Evolutionary conservation across 2,329 filamentous ascomycete species (phyloP).

Genomic region (Fusarium chlamydosporum): DNA sequence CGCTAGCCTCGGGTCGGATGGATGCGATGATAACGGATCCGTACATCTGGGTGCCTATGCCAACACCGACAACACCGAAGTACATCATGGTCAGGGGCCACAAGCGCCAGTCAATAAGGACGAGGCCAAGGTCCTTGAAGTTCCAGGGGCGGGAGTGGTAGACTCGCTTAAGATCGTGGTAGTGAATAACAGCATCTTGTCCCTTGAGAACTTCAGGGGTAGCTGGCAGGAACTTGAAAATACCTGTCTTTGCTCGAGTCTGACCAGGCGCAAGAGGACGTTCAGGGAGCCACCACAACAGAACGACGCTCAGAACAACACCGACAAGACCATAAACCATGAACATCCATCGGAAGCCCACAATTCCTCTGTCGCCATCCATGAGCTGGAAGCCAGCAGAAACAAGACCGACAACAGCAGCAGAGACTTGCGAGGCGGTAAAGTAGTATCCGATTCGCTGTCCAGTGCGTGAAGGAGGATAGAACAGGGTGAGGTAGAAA

Average conservation of each 20-base stretch:
- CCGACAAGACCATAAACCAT: constrained; percentile 85
- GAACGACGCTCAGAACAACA: constrained; percentile 76
- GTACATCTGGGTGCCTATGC: constrained; percentile 90
- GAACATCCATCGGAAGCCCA: constrained; percentile 95
- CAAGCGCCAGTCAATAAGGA: constrained; percentile 87
- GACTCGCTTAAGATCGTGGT: constrained; percentile 83
- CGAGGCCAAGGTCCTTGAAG: constrained; percentile 75
- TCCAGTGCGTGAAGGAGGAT: constrained; percentile 86
- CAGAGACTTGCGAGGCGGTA: constrained; percentile 89
- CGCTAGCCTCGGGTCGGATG: constrained; percentile 80
- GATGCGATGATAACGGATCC: constrained; percentile 87
- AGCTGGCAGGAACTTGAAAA: constrained; percentile 75
- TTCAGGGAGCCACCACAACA: constrained; percentile 94
- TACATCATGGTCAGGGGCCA: constrained; percentile 94
- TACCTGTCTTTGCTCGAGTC: constrained; percentile 63
- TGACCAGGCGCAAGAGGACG: constrained; percentile 82
- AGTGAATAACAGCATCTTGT: constrained; percentile 84
- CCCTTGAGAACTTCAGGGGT: constrained; percentile 80
- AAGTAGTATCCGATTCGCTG: constrained; percentile 93
- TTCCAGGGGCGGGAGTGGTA: constrained; percentile 84
- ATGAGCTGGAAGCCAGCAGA: constrained; percentile 93
- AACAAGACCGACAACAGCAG: constrained; percentile 88
- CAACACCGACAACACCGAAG: constrained; percentile 93
- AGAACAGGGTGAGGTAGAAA: constrained; percentile 92
- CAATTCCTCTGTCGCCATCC: constrained; percentile 81